phyloP scores from a whole-genome alignment of 75 land plant genomes.

The Sequoia sempervirens region DNA sequence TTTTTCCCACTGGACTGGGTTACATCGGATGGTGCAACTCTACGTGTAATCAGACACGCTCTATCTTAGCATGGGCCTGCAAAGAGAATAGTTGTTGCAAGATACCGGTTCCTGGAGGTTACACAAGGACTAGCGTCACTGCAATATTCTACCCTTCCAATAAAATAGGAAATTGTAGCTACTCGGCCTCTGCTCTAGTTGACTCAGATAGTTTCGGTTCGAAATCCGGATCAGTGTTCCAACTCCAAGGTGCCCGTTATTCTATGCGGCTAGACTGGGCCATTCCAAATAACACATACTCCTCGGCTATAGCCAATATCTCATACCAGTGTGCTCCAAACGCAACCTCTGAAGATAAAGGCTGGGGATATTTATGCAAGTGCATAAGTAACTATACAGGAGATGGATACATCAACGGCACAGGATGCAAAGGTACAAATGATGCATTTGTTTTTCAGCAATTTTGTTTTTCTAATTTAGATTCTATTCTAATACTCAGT shows the following conservation, averaged over 20 bases:
- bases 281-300: not conserved
- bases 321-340: not conserved
- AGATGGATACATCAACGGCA: not conserved
- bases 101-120: not conserved
- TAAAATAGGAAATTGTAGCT: not conserved
- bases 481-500: too few relatives aligned
- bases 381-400: not conserved
- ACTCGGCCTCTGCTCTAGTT: not conserved
- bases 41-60: not conserved
- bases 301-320: not conserved
- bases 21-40: rapidly evolving
- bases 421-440: not conserved
- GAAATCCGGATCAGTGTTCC: not conserved
- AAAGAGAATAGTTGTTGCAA: not conserved
- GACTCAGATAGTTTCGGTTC: not conserved
- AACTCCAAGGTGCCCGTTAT: not conserved
- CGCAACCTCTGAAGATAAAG: not conserved
- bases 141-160: not conserved
- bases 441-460: too few relatives aligned
- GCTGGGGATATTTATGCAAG: not conserved
- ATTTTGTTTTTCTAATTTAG: too few relatives aligned
- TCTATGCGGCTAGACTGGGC: not conserved
- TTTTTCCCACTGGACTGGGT: not conserved
- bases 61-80: not conserved
- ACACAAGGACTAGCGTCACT: not conserved